Evolutionary conservation across 1,284 basidiomycete genomes (phyloP).

Genomic region (Trametes versicolor): DNA sequence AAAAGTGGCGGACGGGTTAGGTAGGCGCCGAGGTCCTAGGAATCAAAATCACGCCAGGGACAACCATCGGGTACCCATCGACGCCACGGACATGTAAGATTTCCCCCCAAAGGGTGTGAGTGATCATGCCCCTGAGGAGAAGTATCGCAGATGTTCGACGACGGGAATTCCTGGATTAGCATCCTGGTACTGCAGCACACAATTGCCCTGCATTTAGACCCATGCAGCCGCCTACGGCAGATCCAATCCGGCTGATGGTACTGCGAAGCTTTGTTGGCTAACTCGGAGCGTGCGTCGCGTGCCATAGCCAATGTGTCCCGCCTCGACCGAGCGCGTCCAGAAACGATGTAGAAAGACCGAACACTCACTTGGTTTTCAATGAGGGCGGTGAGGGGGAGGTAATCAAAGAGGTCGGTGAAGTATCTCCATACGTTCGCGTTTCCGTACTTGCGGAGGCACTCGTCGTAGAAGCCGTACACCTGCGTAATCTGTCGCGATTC

Average conservation of each 20-base stretch:
- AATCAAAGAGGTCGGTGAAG: constrained; percentile 99
- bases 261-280: background rate
- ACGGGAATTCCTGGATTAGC: background rate
- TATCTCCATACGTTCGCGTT: constrained; percentile 99
- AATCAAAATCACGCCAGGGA: background rate
- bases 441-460: constrained; percentile 99
- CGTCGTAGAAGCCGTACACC: constrained; percentile 99
- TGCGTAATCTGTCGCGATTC: constrained; percentile 99
- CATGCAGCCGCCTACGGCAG: background rate
- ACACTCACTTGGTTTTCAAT: constrained; percentile 96
- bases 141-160: background rate
- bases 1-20: background rate
- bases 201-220: background rate
- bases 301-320: constrained; percentile 10
- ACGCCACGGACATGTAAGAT: background rate
- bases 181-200: background rate
- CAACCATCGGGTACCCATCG: constrained; percentile 10
- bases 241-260: background rate
- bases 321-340: constrained; percentile 5
- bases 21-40: constrained; percentile 16
- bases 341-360: constrained; percentile 7
- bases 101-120: background rate
- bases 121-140: background rate
- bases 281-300: constrained; percentile 5
- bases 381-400: constrained; percentile 94